These are phyloP conservation scores for Meredithiella fracta DNA, from an alignment of 2,329 filamentous ascomycete genomes.

Conservation along the genomic window DNA sequence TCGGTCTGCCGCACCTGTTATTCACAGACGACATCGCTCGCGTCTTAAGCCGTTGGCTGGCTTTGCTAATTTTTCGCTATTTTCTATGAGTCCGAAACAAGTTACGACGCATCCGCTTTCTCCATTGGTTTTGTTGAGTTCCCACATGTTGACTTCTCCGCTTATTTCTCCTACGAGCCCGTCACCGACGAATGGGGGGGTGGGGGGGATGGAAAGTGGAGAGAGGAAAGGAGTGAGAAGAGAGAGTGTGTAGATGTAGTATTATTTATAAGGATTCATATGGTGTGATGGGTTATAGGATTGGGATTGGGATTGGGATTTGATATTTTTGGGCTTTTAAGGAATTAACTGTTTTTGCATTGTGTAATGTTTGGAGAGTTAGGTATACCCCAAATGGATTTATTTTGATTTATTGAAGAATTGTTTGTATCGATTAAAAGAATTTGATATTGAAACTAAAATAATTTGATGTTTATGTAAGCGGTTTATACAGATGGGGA, in stretches of 20 bases:
- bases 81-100: conserved; percentile 13
- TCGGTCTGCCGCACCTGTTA: background rate
- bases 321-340: too few species aligned
- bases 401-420: background rate
- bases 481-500: too few species aligned
- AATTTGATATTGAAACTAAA: too few species aligned
- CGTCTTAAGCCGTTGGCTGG: conserved; percentile 6
- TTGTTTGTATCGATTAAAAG: too few species aligned
- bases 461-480: too few species aligned
- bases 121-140: conserved; percentile 6
- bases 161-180: conserved; percentile 24
- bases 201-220: background rate
- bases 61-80: conserved; percentile 10
- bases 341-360: background rate
- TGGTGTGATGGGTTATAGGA: too few species aligned
- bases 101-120: conserved; percentile 12
- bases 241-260: too few species aligned
- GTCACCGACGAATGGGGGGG: conserved; percentile 19
- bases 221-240: background rate
- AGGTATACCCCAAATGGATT: background rate
- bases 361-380: background rate
- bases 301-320: background rate
- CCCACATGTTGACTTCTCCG: conserved; percentile 25
- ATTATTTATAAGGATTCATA: too few species aligned
- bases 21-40: conserved; percentile 7